Base-by-base conservation (phyloP, 345 rosid species). In the Physaria fendleri region DNA sequence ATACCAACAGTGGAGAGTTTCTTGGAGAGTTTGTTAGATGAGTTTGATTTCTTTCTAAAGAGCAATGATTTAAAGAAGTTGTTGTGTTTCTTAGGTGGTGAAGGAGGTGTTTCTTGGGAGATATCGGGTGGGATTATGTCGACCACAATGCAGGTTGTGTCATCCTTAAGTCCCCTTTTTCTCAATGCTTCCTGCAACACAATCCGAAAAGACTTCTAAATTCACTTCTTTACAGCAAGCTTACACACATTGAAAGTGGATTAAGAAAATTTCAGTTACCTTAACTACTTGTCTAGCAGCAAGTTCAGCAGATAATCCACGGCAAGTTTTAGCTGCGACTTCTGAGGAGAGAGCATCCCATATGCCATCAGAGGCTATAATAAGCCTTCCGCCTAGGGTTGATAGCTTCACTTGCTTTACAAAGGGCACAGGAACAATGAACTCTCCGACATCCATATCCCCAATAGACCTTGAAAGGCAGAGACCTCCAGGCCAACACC, bases 401-500 rank as follows among this genome's bases (percentile, higher is more conserved):
- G 96, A 85, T 38, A 91, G 76, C 98, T 91, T 88, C 33, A 91
- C 96, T 85, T 91, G 98, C 74, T 88, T 91, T 23, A 88, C 96
- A 72, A 78, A 77, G 3, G 96, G 96, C 40, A 91, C 76, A 23
- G 96, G 98, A 62, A 85, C 98, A 59, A 88, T 85, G 44, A 81
- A 88, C 78, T 91, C 96, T 22, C 98, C 98, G 9, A 88, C 96
- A 77, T 91, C 96, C 82, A 77, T 81, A 74, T 85, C 96, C 17
- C 96, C 98, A 11, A 91, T 91, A 44, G 98, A 91, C 76, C 98
- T 78, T 13, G 96, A 88, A 68, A 91, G 92, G 71, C 96, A 91
- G 51, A 88, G 75, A 39, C 96, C 96, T 54, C 96, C 98, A 1
- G 95, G 96, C 92, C 96, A 91, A 65, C 98, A 91, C 24, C 95